phyloP scores from a whole-genome alignment of 2,329 filamentous ascomycete species.

The Xylariaceae sp. region DNA sequence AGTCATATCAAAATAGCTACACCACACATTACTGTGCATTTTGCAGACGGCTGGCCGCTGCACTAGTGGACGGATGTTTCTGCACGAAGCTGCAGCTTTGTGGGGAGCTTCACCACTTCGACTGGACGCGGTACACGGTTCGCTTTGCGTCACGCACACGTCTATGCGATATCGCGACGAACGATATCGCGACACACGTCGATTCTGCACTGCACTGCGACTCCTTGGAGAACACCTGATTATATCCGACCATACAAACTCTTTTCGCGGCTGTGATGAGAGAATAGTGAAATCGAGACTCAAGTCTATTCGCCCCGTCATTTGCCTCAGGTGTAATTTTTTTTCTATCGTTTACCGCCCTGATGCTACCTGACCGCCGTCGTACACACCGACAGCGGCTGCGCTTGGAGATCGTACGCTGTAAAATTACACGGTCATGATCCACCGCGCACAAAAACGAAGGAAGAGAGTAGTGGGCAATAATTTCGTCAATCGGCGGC shows the following conservation, averaged over 20 bases:
- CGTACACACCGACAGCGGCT: too few species aligned
- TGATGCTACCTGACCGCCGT: too few species aligned
- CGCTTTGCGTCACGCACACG: conserved; percentile 19
- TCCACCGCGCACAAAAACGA: too few species aligned
- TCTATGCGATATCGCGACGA: conserved; percentile 21
- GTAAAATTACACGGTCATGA: too few species aligned
- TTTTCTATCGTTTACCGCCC: too few species aligned
- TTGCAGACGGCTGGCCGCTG: conserved; percentile 17
- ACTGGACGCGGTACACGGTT: conserved; percentile 22
- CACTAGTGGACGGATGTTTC: conserved; percentile 12
- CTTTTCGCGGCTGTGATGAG: too few species aligned
- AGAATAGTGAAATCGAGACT: too few species aligned
- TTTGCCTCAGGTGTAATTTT: too few species aligned
- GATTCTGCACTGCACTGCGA: conserved; percentile 14
- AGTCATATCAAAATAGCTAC: conserved; percentile 29
- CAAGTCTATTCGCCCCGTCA: too few species aligned
- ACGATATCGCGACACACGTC: conserved; percentile 23
- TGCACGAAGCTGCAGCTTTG: conserved; percentile 16
- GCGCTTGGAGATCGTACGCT: too few species aligned
- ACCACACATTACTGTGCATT: conserved; percentile 11
- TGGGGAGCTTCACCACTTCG: conserved; percentile 13
- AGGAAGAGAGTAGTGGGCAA: too few species aligned
- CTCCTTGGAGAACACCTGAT: conserved; percentile 8
- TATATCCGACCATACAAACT: conserved; percentile 16
- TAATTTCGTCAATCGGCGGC: too few species aligned